Evolutionary conservation across 805 yeast species (phyloP), one percentile per base, ranked within the genome.

Genomic region (Jamesozyma spencerorum): DNA sequence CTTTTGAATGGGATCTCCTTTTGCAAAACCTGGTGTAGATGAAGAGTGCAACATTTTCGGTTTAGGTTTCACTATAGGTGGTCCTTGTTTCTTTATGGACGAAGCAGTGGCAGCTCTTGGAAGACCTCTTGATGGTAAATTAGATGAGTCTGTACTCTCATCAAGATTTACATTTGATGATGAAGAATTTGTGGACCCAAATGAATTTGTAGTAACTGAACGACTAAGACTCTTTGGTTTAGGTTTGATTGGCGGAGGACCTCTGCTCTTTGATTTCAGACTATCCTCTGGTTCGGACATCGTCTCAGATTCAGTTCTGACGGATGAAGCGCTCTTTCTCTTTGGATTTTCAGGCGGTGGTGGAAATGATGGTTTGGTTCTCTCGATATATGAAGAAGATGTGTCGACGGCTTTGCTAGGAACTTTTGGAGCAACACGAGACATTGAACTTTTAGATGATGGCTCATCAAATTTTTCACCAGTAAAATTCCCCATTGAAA

Each of bases 31-130:
- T 2, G 29, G 14, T 14, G 18, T 24, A 13, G 18, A 18, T 2
- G 12, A 12, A 11, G 37, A 34, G 18, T 13, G 31, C 29, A 57
- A 28, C 15, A 24, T 37, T 15, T 43, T 45, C 2, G 62, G 62
- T 39, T 58, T 60, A 5, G 62, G 59, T 36, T 55, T 56, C 3
- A 58, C 45, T 10, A 45, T 47, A 15, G 64, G 64, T 7, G 49
- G 43, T 1, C 37, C 39, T 26, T 44, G 41, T 31, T 42, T 43
- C 24, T 26, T 28, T 4, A 19, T 18, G 17, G n/a, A 7, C 7
- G 36, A 29, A 6, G 18, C 19, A 15, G 36, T 26, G 14, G 19
- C 10, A 12, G 20, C n/a, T 11, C 37, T 22, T 24, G 19, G 31
- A 17, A 24, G 7, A 24, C 30, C 30, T 18, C 33, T 19, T 2